Conservation (phyloP, 345 rosid genomes). For the Camelina laxa region DNA sequence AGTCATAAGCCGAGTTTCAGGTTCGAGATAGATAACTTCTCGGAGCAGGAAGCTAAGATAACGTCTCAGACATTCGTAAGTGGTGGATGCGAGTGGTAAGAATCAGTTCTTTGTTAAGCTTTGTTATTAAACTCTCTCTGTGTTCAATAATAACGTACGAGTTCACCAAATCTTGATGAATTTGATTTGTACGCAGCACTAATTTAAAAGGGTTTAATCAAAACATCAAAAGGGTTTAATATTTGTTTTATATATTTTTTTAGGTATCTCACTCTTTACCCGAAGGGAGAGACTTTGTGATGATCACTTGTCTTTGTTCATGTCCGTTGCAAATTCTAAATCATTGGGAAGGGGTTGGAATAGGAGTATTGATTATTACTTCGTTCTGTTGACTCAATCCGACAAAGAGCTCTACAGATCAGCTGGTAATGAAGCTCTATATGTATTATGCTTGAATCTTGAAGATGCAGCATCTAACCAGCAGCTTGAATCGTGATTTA, state of each 20-base stretch:
- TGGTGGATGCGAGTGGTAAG: not conserved
- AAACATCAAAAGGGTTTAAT: too few relatives aligned
- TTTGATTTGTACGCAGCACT: too few relatives aligned
- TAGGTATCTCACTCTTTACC: not conserved
- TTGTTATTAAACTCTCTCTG: too few relatives aligned
- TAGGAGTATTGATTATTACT: not conserved
- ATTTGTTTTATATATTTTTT: not conserved
- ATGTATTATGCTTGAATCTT: too few relatives aligned
- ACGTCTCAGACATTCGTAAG: not conserved
- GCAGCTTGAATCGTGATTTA: too few relatives aligned
- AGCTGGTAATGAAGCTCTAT: not conserved
- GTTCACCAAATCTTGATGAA: too few relatives aligned
- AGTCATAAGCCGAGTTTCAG: not conserved
- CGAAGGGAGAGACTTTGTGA: not conserved
- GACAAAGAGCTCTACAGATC: not conserved
- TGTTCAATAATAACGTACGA: too few relatives aligned
- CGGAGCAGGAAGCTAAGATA: not conserved
- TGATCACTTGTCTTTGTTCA: not conserved
- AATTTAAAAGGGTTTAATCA: too few relatives aligned
- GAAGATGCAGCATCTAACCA: too few relatives aligned
- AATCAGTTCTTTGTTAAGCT: not conserved
- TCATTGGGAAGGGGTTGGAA: not conserved
- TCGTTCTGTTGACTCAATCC: not conserved
- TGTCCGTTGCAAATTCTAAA: not conserved
- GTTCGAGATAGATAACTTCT: constrained; percentile 10